Evolutionary conservation across 495 filamentous ascomycete genomes (phyloP).

Genomic region (Aspergillus saccharolyticus): DNA sequence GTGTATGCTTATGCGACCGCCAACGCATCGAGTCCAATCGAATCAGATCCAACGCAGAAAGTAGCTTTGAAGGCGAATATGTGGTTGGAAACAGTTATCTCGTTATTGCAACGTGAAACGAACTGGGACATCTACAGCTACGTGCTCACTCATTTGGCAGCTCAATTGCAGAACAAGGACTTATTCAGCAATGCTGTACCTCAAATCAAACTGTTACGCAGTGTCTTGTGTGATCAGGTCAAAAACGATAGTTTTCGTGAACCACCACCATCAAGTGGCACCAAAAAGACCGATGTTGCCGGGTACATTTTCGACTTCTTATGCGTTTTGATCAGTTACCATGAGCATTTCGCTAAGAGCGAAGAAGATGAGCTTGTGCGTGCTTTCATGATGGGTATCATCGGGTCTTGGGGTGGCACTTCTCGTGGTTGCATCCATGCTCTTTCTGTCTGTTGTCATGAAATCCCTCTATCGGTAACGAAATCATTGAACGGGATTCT

Average conservation of each 20-base stretch:
- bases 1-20: slow-evolving; percentile 35
- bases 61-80: slow-evolving; percentile 57
- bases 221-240: slow-evolving; percentile 73
- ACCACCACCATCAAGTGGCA: slow-evolving; percentile 63
- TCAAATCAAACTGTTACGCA: slow-evolving; percentile 73
- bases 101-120: slow-evolving; percentile 65
- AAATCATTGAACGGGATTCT: slow-evolving; percentile 78
- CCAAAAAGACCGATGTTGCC: slow-evolving; percentile 83
- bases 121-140: slow-evolving; percentile 97
- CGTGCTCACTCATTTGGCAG: slow-evolving; percentile 77
- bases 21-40: slow-evolving; percentile 16
- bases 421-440: slow-evolving; percentile 92
- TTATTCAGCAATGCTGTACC: slow-evolving; percentile 66
- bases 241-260: slow-evolving; percentile 68
- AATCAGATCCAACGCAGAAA: slow-evolving; percentile 21
- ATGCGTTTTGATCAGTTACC: slow-evolving; percentile 81
- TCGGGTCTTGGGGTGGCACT: slow-evolving; percentile 74
- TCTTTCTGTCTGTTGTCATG: slow-evolving; percentile 87
- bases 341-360: slow-evolving; percentile 72
- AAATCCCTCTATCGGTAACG: slow-evolving; percentile 76
- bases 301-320: slow-evolving; percentile 82
- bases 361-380: slow-evolving; percentile 87
- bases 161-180: slow-evolving; percentile 85
- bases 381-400: slow-evolving; percentile 74
- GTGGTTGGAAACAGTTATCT: slow-evolving; percentile 73